Percentiles rank a stretch among this genome's conserved stretches.
phyloP scores from a whole-genome alignment of 495 filamentous ascomycete species.

The Cudoniella acicularis region DNA sequence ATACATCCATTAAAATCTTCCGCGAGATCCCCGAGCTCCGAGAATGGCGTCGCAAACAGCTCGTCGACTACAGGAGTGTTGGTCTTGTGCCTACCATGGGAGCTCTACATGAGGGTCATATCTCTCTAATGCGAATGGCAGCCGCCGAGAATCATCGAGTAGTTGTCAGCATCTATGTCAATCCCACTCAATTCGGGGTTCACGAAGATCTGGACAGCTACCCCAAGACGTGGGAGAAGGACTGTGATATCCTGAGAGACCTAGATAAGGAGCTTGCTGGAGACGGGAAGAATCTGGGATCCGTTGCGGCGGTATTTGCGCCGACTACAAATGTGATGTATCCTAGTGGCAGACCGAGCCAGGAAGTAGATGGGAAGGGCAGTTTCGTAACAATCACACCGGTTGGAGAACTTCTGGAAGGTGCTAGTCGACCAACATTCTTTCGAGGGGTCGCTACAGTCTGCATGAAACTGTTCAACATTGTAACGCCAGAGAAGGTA shows the following conservation, averaged over 20 bases:
- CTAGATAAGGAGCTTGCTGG: slow-evolving; percentile 70
- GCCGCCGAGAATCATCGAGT: slow-evolving; percentile 80
- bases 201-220: slow-evolving; percentile 85
- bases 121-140: slow-evolving; percentile 81
- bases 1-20: slow-evolving; percentile 66
- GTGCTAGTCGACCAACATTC: slow-evolving; percentile 84
- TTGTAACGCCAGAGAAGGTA: slow-evolving; percentile 77
- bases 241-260: slow-evolving; percentile 59
- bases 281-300: slow-evolving; percentile 52
- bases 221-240: slow-evolving; percentile 83
- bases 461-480: slow-evolving; percentile 96
- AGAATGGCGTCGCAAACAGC: slow-evolving; percentile 62
- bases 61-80: slow-evolving; percentile 65
- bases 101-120: slow-evolving; percentile 85
- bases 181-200: slow-evolving; percentile 93
- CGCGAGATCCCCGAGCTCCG: slow-evolving; percentile 70
- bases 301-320: slow-evolving; percentile 78
- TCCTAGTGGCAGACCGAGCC: slow-evolving; percentile 76
- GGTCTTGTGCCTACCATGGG: slow-evolving; percentile 97
- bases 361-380: slow-evolving; percentile 69
- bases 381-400: slow-evolving; percentile 95
- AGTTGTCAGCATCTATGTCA: slow-evolving; percentile 89
- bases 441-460: slow-evolving; percentile 95
- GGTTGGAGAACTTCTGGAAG: slow-evolving; percentile 74
- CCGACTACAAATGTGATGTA: slow-evolving; percentile 85